A percentile compares a stretch with the other conserved stretches of the same genome.
These are phyloP conservation scores for Paracamarosporium sp. DNA, from an alignment of 2,329 filamentous ascomycete genomes.

Conservation along the genomic window DNA sequence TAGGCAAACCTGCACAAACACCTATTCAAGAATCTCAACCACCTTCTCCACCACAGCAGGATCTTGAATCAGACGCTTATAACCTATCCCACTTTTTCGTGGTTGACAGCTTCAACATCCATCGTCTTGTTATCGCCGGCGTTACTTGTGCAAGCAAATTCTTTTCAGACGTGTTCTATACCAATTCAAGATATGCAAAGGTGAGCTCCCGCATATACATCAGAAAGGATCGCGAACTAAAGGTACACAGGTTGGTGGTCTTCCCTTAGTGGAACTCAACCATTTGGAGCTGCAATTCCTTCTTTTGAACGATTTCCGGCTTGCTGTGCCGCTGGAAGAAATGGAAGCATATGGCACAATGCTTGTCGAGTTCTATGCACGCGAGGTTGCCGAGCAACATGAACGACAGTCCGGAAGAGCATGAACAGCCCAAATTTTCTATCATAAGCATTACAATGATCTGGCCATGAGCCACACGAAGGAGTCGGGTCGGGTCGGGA, in stretches of 20 bases:
- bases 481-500: background rate
- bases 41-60: conserved; percentile 45
- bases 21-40: conserved; percentile 36
- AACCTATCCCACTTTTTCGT: conserved; percentile 80
- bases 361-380: conserved; percentile 96
- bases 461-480: background rate
- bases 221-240: conserved; percentile 7
- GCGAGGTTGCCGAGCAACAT: conserved; percentile 79
- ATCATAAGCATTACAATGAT: background rate
- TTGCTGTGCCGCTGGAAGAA: conserved; percentile 92
- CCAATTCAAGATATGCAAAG: conserved; percentile 98
- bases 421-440: conserved; percentile 4
- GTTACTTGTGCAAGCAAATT: conserved; percentile 99
- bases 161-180: conserved; percentile 99
- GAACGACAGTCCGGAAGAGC: conserved; percentile 31
- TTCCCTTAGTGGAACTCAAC: conserved; percentile 91
- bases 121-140: conserved; percentile 92
- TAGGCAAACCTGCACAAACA: conserved; percentile 49
- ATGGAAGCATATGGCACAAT: conserved; percentile 97
- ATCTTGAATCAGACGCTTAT: conserved; percentile 55
- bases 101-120: conserved; percentile 98
- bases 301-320: conserved; percentile 91
- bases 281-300: conserved; percentile 96
- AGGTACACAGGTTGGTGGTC: conserved; percentile 78
- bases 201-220: conserved; percentile 58